Evolutionary conservation across 176 grass and related monocot species (phyloP), one percentile per base, ranked within the genome.

Genomic region (Triticum monococcum): DNA sequence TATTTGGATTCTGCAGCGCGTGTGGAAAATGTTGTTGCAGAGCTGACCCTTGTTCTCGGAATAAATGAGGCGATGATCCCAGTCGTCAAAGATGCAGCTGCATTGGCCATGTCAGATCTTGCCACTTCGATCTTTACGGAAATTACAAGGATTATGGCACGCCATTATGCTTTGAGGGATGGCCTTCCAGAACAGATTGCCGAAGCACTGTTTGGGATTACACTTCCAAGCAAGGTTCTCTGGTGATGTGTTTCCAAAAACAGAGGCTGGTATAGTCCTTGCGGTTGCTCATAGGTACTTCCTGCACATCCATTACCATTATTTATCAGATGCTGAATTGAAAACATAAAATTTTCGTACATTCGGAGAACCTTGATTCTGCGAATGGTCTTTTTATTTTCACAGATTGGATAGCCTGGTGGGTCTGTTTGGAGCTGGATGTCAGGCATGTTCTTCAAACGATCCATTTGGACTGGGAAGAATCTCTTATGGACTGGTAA

Each of bases 351-450:
- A 9, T 2, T 2, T 40, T 40, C 0, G 8, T 40, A 41, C 38
- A 1, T 40, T 40, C 1, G 8, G 7, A 40, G 23, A 73, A 73
- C 50, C 46, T 50, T 50, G 17, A 69, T 25, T 70, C 52, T 17
- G 16, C 38, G 7, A 40, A 9, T 9, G 14, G 9, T 89, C 54
- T 67, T 86, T 28, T 72, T 77, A 66, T 12, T 70, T 32, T 48
- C 33, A 80, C 80, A 98, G 96, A 87, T 86, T 98, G 86, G 96
- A 98, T 91, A 95, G 93, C 81, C 84, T 98, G 52, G 93, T 95
- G 90, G 96, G 96, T 77, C 95, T 98, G 86, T 94, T 98, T 95
- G 93, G 93, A 89, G 91, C 96, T 87, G 96, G 96, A 57, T 98
- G 96, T 66, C 93, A 94, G 45, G 91, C 96, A 90, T 95, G 89